Evolutionary conservation across 2,329 filamentous ascomycete genomes (phyloP).

Genomic region (Aspergillus terreus): DNA sequence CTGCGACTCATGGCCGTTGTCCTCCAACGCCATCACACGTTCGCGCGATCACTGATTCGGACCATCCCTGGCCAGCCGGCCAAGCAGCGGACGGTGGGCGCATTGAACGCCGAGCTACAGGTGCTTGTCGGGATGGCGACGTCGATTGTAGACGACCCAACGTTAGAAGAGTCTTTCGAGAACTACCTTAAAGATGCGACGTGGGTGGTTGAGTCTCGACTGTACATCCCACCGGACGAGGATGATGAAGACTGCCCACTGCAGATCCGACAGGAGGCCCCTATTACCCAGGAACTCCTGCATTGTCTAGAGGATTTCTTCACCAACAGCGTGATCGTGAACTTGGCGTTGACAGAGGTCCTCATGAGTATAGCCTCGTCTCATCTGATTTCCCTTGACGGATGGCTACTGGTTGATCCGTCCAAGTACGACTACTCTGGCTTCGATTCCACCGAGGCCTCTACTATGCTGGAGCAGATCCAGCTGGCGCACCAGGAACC

Average conservation of each 20-base stretch:
- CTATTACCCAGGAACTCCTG: conserved; percentile 51
- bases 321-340: conserved; percentile 85
- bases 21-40: conserved; percentile 79
- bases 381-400: conserved; percentile 77
- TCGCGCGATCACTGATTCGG: conserved; percentile 68
- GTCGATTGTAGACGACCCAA: conserved; percentile 34
- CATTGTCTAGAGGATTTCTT: conserved; percentile 73
- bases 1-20: conserved; percentile 84
- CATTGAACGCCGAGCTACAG: conserved; percentile 39
- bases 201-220: conserved; percentile 44
- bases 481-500: conserved; percentile 39
- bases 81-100: conserved; percentile 33
- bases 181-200: conserved; percentile 50
- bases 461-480: conserved; percentile 30
- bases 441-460: conserved; percentile 6
- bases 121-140: conserved; percentile 36
- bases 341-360: conserved; percentile 79
- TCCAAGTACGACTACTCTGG: conserved; percentile 54
- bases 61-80: conserved; percentile 38
- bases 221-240: conserved; percentile 28
- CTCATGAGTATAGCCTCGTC: conserved; percentile 80
- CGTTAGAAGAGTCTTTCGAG: conserved; percentile 40
- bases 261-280: conserved; percentile 62
- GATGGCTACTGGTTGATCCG: conserved; percentile 80
- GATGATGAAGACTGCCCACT: conserved; percentile 55